These are phyloP conservation scores for Cladophialophora exuberans DNA, from an alignment of 2,329 filamentous ascomycete species.

Conservation along the genomic window DNA sequence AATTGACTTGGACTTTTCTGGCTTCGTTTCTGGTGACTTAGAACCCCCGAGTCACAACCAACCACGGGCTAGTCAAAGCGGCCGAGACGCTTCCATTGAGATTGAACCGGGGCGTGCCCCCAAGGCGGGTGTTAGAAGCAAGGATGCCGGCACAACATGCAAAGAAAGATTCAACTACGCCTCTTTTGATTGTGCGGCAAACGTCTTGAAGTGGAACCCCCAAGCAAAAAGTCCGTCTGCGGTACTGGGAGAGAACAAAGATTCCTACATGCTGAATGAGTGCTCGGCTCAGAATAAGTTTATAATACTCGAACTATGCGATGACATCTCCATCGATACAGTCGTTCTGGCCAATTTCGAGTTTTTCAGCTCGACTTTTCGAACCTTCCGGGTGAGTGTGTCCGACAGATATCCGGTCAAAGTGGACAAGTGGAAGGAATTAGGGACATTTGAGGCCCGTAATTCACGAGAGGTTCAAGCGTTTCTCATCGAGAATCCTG, in stretches of 20 bases:
- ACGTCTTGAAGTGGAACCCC: conserved; percentile 83
- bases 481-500: conserved; percentile 89
- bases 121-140: conserved; percentile 69
- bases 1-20: conserved; percentile 73
- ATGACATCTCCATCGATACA: conserved; percentile 85
- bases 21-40: conserved; percentile 57
- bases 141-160: conserved; percentile 95
- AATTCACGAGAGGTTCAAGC: conserved; percentile 94
- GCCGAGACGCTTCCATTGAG: conserved; percentile 46
- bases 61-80: conserved; percentile 29
- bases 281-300: conserved; percentile 89
- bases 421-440: conserved; percentile 83
- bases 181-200: conserved; percentile 95
- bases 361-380: conserved; percentile 97
- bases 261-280: conserved; percentile 96
- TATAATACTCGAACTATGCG: conserved; percentile 90
- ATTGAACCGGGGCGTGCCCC: conserved; percentile 51
- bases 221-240: conserved; percentile 86
- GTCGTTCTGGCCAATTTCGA: conserved; percentile 98
- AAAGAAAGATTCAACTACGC: conserved; percentile 98
- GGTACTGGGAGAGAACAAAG: conserved; percentile 93
- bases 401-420: conserved; percentile 95
- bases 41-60: conserved; percentile 27
- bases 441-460: conserved; percentile 86
- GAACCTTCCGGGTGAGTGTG: conserved; percentile 86